Base-by-base conservation (phyloP, 768 basidiomycete species). In the Boletus rubroflammeus region DNA sequence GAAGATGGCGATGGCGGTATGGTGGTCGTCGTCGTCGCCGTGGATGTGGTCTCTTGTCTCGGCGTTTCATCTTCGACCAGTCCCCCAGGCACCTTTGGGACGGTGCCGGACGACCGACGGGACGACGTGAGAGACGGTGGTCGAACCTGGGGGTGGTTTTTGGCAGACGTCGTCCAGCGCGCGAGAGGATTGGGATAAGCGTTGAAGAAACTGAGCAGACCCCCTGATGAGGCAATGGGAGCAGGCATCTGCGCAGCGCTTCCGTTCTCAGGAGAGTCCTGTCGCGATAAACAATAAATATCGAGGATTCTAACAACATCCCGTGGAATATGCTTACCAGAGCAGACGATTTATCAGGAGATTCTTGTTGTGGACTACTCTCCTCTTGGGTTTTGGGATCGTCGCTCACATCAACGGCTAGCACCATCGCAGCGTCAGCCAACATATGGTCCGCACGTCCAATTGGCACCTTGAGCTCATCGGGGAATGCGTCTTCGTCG, bases 401-500 rank as follows among this genome's bases (percentile, higher is more conserved):
- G 36, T 61, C 58, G 10, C 41, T 61, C 44, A 52, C 49, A 49
- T 56, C 59, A 32, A 34, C 42, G 6, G 57, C 32, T n/a, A 54
- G 11, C 23, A 41, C 31, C n/a, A 60, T 48, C 8, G 58, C 66
- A 6, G 60, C 42, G 9, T 77, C 71, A 62, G 85, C 80, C 54
- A 86, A 69, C 51, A 89, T 70, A 61, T 80, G 73, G 56, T 81
- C 77, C 25, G 88, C 81, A 60, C 86, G 75, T 8, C 79, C 86
- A 48, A 86, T 69, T 35, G 88, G 82, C 21, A 67, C 68, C 63
- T 73, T 81, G 55, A 90, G 75, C 57, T 84, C 84, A 26, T 77
- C 76, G 25, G 86, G 85, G 36, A 88, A 71, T 41, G 73, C 70
- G 46, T 84, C 85, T 54, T 74, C 72, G 53, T 84, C 85, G 55